Base-by-base conservation (phyloP, 225 moss, liverwort and hornwort genomes). In the Bryoerythrophyllum caledonicum region DNA sequence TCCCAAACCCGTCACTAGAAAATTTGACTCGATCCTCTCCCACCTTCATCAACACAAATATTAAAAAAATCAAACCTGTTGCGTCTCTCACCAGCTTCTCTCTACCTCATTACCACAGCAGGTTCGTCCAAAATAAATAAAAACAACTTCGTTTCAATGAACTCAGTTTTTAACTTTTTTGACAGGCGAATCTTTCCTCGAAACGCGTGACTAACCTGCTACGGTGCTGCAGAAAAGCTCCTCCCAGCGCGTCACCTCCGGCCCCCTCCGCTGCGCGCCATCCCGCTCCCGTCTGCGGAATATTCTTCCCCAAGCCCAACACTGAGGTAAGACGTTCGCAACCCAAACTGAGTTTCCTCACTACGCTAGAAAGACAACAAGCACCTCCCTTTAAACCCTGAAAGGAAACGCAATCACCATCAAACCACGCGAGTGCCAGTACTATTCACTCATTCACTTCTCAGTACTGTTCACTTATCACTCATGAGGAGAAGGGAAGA, bases 231-330 rank as follows among this genome's bases (percentile, higher is more conserved):
- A 6, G 48, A 17, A 49, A 49, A 6, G 17, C 48, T 49, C 6
- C 48, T 19, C 48, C 48, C 19, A 19, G 48, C 48, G 17, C 48
- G 19, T 49, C 17, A 49, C 19, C 25, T 28, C 49, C 7, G 34
- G 54, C 32, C 44, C 25, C 34, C 35, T 60, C 34, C 71, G 7
- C 52, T 5, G 69, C 26, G 11, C 55, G 67, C 72, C 76, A 59
- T 65, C 59, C 8, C 56, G 58, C 58, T 58, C 48, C 24, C 26
- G n/a, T 24, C 11, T 4, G 48, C 21, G 26, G 56, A 77, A 67
- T 60, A 26, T 67, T 76, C 67, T 19, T 20, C 14, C 52, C 66
- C 26, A 71, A 58, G 56, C 16, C 25, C 38, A 25, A 38, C 55
- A 24, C 37, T 37, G 26, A 16, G 10, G 27, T 27, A 28, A 15